Evolutionary conservation across 2,329 filamentous ascomycete genomes (phyloP).

Genomic region (Claviceps arundinis): DNA sequence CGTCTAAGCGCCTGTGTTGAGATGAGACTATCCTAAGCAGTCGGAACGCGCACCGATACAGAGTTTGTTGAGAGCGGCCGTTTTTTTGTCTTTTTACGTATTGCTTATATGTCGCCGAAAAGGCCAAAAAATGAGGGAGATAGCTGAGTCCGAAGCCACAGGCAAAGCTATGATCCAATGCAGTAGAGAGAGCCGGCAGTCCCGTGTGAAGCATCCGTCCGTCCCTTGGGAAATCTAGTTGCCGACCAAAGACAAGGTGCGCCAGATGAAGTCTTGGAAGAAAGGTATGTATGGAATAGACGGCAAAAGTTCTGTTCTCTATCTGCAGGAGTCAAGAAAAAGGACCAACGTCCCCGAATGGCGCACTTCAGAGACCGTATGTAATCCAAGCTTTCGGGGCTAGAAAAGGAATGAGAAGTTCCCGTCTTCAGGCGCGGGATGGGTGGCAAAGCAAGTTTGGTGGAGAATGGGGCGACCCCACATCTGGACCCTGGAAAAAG

Average conservation of each 20-base stretch:
- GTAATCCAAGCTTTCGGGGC: no score
- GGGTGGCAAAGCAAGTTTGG: neutral
- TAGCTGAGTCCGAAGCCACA: neutral
- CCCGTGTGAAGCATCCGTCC: no score
- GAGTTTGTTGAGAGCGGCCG: neutral
- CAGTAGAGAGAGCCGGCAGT: neutral
- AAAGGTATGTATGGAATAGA: no score
- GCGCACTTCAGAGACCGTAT: no score
- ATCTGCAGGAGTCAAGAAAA: no score
- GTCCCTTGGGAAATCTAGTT: no score
- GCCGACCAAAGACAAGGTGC: no score
- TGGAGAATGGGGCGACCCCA: neutral
- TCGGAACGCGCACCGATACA: neutral
- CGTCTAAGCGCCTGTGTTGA: neutral
- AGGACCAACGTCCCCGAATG: no score
- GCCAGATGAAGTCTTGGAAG: no score
- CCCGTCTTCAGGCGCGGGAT: neutral
- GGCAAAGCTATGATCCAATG: neutral
- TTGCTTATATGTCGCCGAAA: neutral
- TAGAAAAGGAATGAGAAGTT: no score
- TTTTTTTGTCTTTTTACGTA: neutral
- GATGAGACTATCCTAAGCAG: neutral
- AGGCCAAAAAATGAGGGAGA: neutral
- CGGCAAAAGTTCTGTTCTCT: no score
- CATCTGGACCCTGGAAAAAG: neutral